Evolutionary conservation across 192 early-diverging fungal genomes (phyloP).

Genomic region (Backusella sp.): DNA sequence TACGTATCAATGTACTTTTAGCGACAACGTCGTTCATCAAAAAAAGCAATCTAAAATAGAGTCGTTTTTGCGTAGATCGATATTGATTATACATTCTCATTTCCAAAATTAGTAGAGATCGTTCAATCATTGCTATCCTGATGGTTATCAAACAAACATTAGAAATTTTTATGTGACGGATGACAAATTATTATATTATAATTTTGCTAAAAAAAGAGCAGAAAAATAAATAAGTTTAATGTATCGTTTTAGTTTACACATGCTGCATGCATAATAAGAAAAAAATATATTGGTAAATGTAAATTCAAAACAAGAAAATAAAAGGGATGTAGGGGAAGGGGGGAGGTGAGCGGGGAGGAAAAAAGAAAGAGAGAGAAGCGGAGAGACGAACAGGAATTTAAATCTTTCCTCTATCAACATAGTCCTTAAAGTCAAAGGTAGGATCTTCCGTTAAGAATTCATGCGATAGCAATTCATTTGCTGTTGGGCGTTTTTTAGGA

Average conservation of each 20-base stretch:
- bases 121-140: background rate
- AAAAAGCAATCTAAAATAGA: background rate
- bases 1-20: background rate
- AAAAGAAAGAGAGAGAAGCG: background rate
- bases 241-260: background rate
- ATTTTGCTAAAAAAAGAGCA: background rate
- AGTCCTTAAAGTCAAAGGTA: constrained; percentile 44
- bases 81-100: background rate
- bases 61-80: background rate
- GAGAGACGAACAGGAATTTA: background rate
- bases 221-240: background rate
- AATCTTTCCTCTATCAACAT: constrained; percentile 19
- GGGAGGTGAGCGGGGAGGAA: background rate
- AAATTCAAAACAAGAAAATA: background rate
- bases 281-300: background rate
- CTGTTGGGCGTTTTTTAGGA: constrained; percentile 76
- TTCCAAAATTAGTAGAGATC: background rate
- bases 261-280: background rate
- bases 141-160: constrained; percentile 7
- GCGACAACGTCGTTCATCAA: background rate
- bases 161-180: background rate
- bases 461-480: constrained; percentile 64
- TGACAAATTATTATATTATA: constrained; percentile 8
- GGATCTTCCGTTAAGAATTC: constrained; percentile 59
- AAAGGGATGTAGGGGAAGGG: background rate